phyloP scores from a whole-genome alignment of 257 asterid genomes.

The Plantago ovata region DNA sequence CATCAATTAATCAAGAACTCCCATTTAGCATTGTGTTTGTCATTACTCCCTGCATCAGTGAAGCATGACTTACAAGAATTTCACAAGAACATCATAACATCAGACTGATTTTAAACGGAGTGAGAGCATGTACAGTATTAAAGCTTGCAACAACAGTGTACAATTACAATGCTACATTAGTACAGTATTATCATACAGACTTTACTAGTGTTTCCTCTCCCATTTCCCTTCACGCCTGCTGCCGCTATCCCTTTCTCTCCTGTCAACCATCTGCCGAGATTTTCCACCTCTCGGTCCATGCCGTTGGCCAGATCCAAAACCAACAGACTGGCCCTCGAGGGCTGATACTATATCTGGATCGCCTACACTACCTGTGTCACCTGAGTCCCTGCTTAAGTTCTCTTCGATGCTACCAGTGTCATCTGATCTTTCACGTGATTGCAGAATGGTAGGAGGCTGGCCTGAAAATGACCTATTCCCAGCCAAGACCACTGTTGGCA shows the following conservation, averaged over 20 bases:
- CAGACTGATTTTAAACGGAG: too few relatives aligned
- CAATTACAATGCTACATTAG: not conserved
- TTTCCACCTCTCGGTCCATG: conserved; percentile 72
- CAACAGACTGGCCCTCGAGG: conserved; percentile 60
- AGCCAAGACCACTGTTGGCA: conserved; percentile 45
- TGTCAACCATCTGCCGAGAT: conserved; percentile 75
- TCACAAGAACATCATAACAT: not conserved
- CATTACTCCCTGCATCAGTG: too few relatives aligned
- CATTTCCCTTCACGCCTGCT: conserved; percentile 91
- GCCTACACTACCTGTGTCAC: conserved; percentile 85
- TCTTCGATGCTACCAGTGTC: conserved; percentile 87
- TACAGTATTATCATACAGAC: not conserved
- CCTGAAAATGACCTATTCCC: conserved; percentile 66
- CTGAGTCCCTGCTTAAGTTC: conserved; percentile 66
- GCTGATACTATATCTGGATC: conserved; percentile 66
- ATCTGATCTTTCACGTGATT: conserved; percentile 77
- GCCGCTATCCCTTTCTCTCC: conserved; percentile 84
- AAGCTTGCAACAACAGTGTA: not conserved
- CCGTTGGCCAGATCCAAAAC: conserved; percentile 51
- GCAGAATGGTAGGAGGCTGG: conserved; percentile 69
- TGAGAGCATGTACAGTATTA: not conserved
- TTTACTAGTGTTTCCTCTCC: conserved; percentile 85
- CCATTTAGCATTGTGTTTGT: too few relatives aligned
- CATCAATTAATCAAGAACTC: too few relatives aligned
- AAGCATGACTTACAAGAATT: not conserved